phyloP scores from a whole-genome alignment of 345 rosid species.

The Linum usitatissimum region DNA sequence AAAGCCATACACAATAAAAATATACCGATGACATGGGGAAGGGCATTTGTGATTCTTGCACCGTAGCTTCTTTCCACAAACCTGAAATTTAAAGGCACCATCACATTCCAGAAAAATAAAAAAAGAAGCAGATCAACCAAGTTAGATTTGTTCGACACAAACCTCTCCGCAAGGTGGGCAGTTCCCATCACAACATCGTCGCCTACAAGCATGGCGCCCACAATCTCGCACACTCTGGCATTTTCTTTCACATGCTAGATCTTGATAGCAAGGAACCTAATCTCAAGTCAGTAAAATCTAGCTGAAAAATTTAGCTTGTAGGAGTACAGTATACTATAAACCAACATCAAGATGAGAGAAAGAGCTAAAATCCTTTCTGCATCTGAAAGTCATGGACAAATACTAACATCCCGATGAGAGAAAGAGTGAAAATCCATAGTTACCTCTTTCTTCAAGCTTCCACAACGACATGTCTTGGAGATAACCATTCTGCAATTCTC shows the following conservation, averaged over 20 bases:
- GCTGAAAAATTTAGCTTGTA: conserved; percentile 9
- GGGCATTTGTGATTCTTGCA: conserved; percentile 91
- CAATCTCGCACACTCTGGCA: conserved; percentile 74
- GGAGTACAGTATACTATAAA: neutral
- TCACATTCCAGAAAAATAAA: neutral
- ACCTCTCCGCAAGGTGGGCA: conserved; percentile 93
- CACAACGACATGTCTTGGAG: conserved; percentile 61
- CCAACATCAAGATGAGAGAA: neutral
- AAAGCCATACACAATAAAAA: neutral
- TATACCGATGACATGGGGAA: conserved; percentile 81
- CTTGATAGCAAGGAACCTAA: conserved; percentile 96
- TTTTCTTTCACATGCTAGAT: conserved; percentile 76
- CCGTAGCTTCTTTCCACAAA: conserved; percentile 67
- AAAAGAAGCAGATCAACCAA: neutral
- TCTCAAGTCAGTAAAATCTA: conserved; percentile 27
- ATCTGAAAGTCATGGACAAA: neutral
- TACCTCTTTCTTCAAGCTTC: conserved; percentile 83
- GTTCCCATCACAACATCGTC: conserved; percentile 87
- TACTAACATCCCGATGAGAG: neutral
- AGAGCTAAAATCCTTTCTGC: neutral
- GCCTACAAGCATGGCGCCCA: conserved; percentile 84
- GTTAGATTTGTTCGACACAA: neutral
- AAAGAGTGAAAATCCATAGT: conserved; percentile 1
- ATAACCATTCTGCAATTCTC: conserved; percentile 80
- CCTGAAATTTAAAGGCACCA: conserved; percentile 30